Evolutionary conservation across 2,329 filamentous ascomycete species (phyloP).

Genomic region (Sordariomycetes sp.): DNA sequence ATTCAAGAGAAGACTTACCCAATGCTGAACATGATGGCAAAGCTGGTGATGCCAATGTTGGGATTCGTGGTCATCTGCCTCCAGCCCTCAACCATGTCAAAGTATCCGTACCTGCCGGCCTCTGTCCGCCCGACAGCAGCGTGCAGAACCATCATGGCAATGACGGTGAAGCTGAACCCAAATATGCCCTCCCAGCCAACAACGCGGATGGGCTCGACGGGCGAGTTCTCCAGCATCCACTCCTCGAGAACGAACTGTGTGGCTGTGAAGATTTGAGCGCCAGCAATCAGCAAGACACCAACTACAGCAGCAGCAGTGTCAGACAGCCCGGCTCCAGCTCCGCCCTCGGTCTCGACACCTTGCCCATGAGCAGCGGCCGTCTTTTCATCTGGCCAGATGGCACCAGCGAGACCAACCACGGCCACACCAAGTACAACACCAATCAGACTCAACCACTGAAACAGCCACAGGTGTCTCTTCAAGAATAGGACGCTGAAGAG

Average conservation of each 20-base stretch:
- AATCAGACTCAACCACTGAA: slow-evolving; percentile 85
- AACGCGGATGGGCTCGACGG: slow-evolving; percentile 72
- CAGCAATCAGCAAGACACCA: slow-evolving; percentile 83
- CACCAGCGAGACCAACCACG: slow-evolving; percentile 81
- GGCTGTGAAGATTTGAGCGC: slow-evolving; percentile 92
- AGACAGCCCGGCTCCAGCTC: slow-evolving; percentile 26
- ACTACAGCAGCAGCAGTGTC: slow-evolving; percentile 51
- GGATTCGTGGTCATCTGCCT: slow-evolving; percentile 67
- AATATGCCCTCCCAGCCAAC: slow-evolving; percentile 97
- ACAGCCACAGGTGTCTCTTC: slow-evolving; percentile 66
- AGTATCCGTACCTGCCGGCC: slow-evolving; percentile 70
- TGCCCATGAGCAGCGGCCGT: slow-evolving; percentile 23
- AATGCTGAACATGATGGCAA: slow-evolving; percentile 96
- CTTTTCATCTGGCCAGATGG: slow-evolving; percentile 63
- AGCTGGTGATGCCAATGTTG: slow-evolving; percentile 63
- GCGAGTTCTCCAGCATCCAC: slow-evolving; percentile 64
- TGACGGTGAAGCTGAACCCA: slow-evolving; percentile 69
- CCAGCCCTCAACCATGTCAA: slow-evolving; percentile 82
- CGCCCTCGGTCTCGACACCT: slow-evolving; percentile 25
- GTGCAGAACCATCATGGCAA: slow-evolving; percentile 76
- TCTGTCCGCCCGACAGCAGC: slow-evolving; percentile 65
- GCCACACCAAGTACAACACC: slow-evolving; percentile 84
- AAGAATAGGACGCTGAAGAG: slow-evolving; percentile 91
- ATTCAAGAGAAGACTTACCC: slow-evolving; percentile 59
- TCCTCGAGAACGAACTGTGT: slow-evolving; percentile 95